Percentiles rank a stretch among this genome's conserved stretches.
These are phyloP conservation scores for Diaporthe sp. DNA, from an alignment of 2,329 filamentous ascomycete species.

Conservation along the genomic window DNA sequence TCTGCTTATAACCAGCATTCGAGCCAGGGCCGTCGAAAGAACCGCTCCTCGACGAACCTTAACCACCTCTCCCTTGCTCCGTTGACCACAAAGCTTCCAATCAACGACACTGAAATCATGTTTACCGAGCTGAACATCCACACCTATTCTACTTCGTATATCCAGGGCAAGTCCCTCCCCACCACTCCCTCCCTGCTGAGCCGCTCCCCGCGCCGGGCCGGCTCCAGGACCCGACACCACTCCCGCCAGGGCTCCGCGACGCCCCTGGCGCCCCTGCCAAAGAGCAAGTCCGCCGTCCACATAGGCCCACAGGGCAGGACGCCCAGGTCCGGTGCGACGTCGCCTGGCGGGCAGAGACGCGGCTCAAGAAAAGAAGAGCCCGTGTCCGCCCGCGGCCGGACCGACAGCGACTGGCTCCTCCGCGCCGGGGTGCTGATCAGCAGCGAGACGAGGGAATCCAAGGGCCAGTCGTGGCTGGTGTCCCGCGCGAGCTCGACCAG, in stretches of 20 bases:
- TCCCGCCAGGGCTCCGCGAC: conserved; percentile 48
- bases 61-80: conserved; percentile 73
- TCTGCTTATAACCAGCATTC: conserved; percentile 66
- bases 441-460: conserved; percentile 71
- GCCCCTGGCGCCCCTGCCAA: conserved; percentile 56
- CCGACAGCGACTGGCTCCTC: conserved; percentile 73
- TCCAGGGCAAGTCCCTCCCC: conserved; percentile 71
- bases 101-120: conserved; percentile 63
- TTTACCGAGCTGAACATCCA: conserved; percentile 44
- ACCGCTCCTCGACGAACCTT: conserved; percentile 67
- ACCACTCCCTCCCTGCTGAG: conserved; percentile 73
- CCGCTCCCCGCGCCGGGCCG: conserved; percentile 62
- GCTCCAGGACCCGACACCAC: conserved; percentile 53
- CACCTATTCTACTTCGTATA: conserved; percentile 60
- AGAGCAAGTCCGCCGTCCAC: conserved; percentile 73
- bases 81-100: conserved; percentile 69
- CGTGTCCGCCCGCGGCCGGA: conserved; percentile 46
- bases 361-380: conserved; percentile 41
- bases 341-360: conserved; percentile 38
- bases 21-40: conserved; percentile 66
- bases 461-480: conserved; percentile 77
- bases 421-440: conserved; percentile 71
- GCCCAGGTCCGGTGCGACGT: conserved; percentile 32
- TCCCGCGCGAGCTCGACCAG: conserved; percentile 73
- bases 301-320: conserved; percentile 47